Evolutionary conservation across 208 protist species (phyloP), one percentile per base, ranked within the genome.

Genomic region (Leishmania guyanensis): DNA sequence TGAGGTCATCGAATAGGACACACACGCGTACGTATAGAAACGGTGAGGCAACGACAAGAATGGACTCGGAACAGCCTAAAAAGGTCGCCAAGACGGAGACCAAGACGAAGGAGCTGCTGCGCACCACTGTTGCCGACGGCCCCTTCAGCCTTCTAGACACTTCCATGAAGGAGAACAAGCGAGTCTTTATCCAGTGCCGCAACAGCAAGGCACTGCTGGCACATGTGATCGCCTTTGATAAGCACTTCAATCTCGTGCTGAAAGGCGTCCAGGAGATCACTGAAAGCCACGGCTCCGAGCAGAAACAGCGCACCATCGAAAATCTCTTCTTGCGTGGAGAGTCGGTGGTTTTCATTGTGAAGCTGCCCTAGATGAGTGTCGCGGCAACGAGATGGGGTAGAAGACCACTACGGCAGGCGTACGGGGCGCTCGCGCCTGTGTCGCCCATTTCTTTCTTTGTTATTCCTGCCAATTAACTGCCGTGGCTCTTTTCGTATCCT

Each of bases 211-310:
- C 99, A 84, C 91, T 99, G 10, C 86, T 99, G 39, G 99, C 92
- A 10, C 92, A 96, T 46, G 99, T 99, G 2, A 98, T 99, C 83
- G 99, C 99, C 9, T 99, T 99, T 89, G 99, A 99, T 89, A 95
- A 99, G 62, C 99, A 99, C 91, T 99, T 99, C 84, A 99, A 99
- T 86, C 98, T 99, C 87, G 98, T 99, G 26, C 92, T 99, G n/a
- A 88, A 89, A n/a, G 89, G 95, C 62, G 94, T 95, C 0, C 87
- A 89, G 26, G 94, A 97, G 74, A 80, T 97, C 60, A 89, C 87
- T n/a, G 86, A 86, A 75, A 83, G 66, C 22, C 81, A 94, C 16
- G 99, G 99, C 84, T 97, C 99, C 73, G 99, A 99, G 60, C 97
- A 99, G 83, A 98, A 98, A 81, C 93, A 98, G 75, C 91, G 98